phyloP scores from a whole-genome alignment of 2,329 filamentous ascomycete species.

The Pseudonectria buxi region DNA sequence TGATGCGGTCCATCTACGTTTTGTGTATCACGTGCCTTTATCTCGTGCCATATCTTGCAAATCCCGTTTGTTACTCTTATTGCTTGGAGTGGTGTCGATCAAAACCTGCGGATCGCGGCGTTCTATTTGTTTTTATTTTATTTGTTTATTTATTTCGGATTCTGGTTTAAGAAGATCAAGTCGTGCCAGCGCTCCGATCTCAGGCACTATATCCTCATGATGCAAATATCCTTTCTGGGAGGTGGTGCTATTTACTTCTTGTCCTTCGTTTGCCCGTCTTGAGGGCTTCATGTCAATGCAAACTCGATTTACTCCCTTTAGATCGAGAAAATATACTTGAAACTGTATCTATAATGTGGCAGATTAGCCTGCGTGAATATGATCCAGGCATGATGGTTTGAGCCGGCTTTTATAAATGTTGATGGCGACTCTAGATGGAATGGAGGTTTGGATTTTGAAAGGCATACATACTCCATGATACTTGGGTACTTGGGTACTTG shows the following conservation, averaged over 20 bases:
- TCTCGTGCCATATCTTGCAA: slow-evolving; percentile 9
- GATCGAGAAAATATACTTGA: not conserved
- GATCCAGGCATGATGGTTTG: no score
- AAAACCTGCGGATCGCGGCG: slow-evolving; percentile 26
- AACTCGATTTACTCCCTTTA: not conserved
- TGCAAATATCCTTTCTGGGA: slow-evolving; percentile 20
- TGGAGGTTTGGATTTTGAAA: no score
- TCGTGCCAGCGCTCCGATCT: slow-evolving; percentile 19
- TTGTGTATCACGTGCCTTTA: slow-evolving; percentile 8
- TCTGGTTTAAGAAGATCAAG: slow-evolving; percentile 13
- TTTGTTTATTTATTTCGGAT: slow-evolving; percentile 11
- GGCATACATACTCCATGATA: no score
- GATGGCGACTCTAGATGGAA: no score
- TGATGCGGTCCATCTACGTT: slow-evolving; percentile 8
- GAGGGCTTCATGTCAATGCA: slow-evolving; percentile 13
- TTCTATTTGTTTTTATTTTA: slow-evolving; percentile 16
- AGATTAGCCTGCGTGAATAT: no score
- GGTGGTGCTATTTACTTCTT: slow-evolving; percentile 18
- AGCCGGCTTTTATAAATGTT: no score
- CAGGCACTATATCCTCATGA: slow-evolving; percentile 18
- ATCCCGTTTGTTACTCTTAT: slow-evolving; percentile 13
- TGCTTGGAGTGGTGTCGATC: slow-evolving; percentile 23
- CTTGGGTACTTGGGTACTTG: no score
- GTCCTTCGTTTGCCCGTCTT: slow-evolving; percentile 16
- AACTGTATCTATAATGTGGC: no score